A percentile compares a stretch with the other conserved stretches of the same genome.
phyloP scores from a whole-genome alignment of 2,329 filamentous ascomycete genomes.

The Pyricularia pennisetigena region DNA sequence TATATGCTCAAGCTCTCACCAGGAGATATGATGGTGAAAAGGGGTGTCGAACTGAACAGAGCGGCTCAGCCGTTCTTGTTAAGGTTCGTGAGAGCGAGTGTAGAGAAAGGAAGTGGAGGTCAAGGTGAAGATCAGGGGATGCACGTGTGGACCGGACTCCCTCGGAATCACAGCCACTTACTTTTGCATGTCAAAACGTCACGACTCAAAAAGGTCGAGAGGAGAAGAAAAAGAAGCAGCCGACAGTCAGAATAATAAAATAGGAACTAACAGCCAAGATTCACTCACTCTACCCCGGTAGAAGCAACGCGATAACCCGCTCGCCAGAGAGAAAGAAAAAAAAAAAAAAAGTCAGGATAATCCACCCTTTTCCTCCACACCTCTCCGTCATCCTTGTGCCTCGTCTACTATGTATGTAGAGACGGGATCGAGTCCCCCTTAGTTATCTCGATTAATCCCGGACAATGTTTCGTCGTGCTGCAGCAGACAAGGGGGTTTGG shows the following conservation, averaged over 20 bases:
- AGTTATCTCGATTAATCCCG: slow-evolving; percentile 4
- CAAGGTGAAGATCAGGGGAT: background rate
- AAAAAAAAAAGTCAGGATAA: background rate
- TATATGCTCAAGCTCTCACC: background rate
- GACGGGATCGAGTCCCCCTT: background rate
- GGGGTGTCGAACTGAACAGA: background rate
- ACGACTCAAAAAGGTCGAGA: background rate
- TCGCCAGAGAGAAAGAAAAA: background rate
- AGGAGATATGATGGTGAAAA: background rate
- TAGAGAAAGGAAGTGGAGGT: background rate
- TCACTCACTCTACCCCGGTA: too few relatives aligned
- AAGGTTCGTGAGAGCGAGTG: background rate
- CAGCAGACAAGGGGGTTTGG: background rate
- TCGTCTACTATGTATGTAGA: background rate
- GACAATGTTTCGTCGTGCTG: slow-evolving; percentile 1
- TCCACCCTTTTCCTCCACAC: background rate
- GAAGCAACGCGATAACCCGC: background rate
- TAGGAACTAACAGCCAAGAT: background rate
- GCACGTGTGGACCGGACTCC: background rate
- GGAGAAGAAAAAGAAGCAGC: background rate
- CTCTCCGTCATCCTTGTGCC: background rate
- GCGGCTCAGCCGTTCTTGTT: background rate
- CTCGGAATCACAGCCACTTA: background rate
- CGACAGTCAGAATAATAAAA: background rate
- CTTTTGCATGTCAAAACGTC: background rate